Base-by-base conservation (phyloP, 441 rosid genomes). In the Populus trichocarpa region DNA sequence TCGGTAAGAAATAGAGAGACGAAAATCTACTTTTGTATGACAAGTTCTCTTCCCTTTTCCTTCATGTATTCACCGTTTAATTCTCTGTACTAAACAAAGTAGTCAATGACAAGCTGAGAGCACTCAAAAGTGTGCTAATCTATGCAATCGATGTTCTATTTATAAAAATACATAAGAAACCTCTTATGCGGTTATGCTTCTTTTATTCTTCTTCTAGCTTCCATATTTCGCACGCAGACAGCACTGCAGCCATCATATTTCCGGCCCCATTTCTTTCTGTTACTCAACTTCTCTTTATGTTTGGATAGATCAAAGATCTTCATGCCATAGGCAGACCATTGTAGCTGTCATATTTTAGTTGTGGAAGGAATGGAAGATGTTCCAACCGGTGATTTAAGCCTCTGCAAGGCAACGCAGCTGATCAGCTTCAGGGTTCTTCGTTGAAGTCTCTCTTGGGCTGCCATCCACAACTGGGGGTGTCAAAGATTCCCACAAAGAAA, bases 1-100 rank as follows among this genome's bases (percentile, higher is more conserved):
- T 93, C 81, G 79, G 80, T 77, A 86, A 89, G 83, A 93, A 90
- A 84, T 89, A 87, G 80, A 38, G 10, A 38, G 20, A 33, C 72
- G 57, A 35, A 57, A 73, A 40, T 50, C 42, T 35, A 30, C 18
- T 80, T 75, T 25, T 73, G 81, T 80, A 64, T 70, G 74, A 83
- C 72, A 53, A 66, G 50, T 25, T 46, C 57, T 14, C 28, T 77
- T 67, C 42, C 22, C 32, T 4, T 30, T 30, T 30, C 38, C 33
- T 50, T 64, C 65, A 75, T 71, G 70, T 79, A 72, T 40, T 69
- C 71, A 66, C 25, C 81, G 83, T 90, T 86, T 86, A 87, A 85
- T 87, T 76, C 68, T 82, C 87, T 78, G 84, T 71, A 84, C 86
- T 87, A 87, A 86, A 85, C 85, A 72, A 35, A 66, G 75, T 71